Percentiles rank a stretch among this genome's conserved stretches.
Evolutionary conservation across 345 rosid species (phyloP).

Genomic region (Geranium rotundifolium): DNA sequence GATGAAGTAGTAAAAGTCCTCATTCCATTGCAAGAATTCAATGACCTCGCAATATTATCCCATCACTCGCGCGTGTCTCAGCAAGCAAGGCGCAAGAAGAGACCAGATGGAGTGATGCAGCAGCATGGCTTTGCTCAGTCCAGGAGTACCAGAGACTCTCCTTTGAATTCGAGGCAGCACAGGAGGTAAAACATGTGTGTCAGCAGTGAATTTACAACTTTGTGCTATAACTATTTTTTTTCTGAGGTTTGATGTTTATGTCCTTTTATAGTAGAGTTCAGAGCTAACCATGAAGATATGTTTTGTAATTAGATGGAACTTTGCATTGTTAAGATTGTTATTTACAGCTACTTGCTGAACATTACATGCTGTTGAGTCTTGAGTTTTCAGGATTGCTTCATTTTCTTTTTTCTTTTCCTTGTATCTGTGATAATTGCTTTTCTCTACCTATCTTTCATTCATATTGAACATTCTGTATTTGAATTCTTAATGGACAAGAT

Average conservation of each 20-base stretch:
- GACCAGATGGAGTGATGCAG: conserved; percentile 34
- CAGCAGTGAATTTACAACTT: conserved; percentile 17
- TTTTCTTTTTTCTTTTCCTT: too few relatives aligned
- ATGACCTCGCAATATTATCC: conserved; percentile 54
- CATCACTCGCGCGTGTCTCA: conserved; percentile 49
- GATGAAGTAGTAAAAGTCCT: conserved; percentile 56
- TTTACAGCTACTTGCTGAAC: conserved; percentile 17
- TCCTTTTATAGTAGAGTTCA: conserved; percentile 22
- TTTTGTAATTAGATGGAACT: conserved; percentile 29
- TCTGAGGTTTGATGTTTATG: conserved; percentile 14
- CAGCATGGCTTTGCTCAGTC: conserved; percentile 21
- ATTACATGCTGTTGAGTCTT: neutral
- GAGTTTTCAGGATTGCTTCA: too few relatives aligned
- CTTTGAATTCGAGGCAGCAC: conserved; percentile 45
- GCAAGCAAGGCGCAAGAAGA: conserved; percentile 60
- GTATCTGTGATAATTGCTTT: too few relatives aligned
- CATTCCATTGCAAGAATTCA: conserved; percentile 52
- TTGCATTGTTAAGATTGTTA: conserved; percentile 18
- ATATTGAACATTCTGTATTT: neutral
- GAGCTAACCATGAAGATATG: conserved; percentile 22
- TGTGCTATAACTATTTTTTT: conserved; percentile 13
- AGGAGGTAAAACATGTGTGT: conserved; percentile 25
- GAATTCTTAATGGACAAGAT: neutral
- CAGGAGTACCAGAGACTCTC: conserved; percentile 42
- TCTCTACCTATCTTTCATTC: too few relatives aligned